Evolutionary conservation across 139 green algal genomes (phyloP), one percentile per base, ranked within the genome.

Genomic region (Micractinium sp.): DNA sequence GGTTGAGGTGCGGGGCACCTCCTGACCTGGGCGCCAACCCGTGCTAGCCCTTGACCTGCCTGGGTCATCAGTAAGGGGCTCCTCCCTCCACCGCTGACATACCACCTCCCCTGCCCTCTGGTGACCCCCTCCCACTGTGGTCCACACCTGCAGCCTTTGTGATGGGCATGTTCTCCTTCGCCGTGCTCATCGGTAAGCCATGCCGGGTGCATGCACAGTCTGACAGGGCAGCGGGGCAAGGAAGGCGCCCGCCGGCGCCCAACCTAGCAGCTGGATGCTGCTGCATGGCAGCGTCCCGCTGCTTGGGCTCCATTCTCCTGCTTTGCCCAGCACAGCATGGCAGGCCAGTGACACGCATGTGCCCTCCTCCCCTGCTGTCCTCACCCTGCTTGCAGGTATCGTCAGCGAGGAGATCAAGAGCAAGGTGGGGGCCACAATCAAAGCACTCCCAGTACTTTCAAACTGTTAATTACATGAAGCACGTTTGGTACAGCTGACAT

Each of bases 381-480:
- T 27, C 63, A 23, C 13, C 29, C 41, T 74, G 33, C 15, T 35
- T 75, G 41, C 77, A 86, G 67, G 88, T 91, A 76, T 91, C 9
- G 67, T 88, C 9, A 81, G 56, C 15, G 88, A 91, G 74, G 88
- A 91, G 38, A 91, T 91, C 73, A 91, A 92, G 69, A 69, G 39
- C 38, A 80, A 83, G 87, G 83, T 79, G 71, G 47, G n/a, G n/a
- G n/a, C n/a, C n/a, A n/a, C n/a, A n/a, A n/a, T n/a, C n/a, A n/a
- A n/a, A n/a, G n/a, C n/a, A n/a, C n/a, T n/a, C n/a, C n/a, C n/a
- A n/a, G n/a, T n/a, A n/a, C n/a, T n/a, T n/a, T n/a, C n/a, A n/a
- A n/a, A n/a, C n/a, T n/a, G n/a, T n/a, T n/a, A n/a, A n/a, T n/a
- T n/a, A n/a, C n/a, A n/a, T n/a, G n/a, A n/a, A n/a, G n/a, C n/a